phyloP scores from a whole-genome alignment of 345 rosid genomes.

The Nephelium lappaceum region DNA sequence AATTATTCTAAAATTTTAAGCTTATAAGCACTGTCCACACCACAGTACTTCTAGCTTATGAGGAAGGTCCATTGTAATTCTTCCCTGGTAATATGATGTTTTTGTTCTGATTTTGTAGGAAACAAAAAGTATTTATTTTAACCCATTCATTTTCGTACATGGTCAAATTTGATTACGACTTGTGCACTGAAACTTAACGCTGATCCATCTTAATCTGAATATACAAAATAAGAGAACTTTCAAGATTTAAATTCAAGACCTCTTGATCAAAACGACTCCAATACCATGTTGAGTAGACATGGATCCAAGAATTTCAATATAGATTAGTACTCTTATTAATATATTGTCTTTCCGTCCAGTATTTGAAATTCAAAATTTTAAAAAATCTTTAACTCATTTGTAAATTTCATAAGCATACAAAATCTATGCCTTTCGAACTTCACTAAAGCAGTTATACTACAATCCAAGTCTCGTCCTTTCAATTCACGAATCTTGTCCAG shows the following conservation, averaged over 20 bases:
- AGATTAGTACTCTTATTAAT: neutral
- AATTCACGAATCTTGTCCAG: neutral
- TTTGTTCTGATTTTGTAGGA: no score
- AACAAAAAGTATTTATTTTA: no score
- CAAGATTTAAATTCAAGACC: neutral
- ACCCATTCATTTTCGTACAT: neutral
- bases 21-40: neutral
- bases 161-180: neutral
- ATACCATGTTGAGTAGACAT: no score
- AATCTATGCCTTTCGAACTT: neutral
- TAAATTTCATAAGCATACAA: neutral
- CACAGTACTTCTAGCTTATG: neutral
- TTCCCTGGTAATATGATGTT: neutral
- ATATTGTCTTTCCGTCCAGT: neutral
- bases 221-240: neutral
- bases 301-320: neutral
- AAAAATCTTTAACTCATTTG: neutral
- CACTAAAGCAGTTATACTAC: neutral
- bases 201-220: neutral
- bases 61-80: neutral
- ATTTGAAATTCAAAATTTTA: no score
- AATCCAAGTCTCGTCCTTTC: neutral
- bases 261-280: neutral
- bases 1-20: no score
- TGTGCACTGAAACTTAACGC: neutral